Conservation (phyloP, 129 eudicot genomes). For the Kitagawia praeruptora region DNA sequence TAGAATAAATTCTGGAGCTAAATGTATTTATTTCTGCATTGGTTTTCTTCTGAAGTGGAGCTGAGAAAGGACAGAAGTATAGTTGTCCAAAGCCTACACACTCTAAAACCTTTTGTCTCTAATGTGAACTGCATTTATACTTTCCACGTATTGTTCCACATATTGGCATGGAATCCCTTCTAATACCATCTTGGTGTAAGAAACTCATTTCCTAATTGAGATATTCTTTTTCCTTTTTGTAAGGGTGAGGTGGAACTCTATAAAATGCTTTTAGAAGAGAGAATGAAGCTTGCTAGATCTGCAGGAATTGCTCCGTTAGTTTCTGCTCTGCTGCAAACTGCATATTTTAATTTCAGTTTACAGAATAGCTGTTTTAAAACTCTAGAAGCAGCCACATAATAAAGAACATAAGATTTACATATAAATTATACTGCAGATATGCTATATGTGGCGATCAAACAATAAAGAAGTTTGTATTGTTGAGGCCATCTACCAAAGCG, state of each 20-base stretch:
- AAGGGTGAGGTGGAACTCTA: slow-evolving; percentile 72
- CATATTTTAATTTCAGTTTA: not conserved
- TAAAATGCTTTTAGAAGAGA: slow-evolving; percentile 66
- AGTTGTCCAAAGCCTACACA: not conserved
- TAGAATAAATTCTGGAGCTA: not conserved
- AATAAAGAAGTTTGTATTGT: slow-evolving; percentile 54
- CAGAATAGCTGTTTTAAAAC: not conserved
- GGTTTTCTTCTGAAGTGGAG: not conserved
- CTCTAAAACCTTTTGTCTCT: not conserved
- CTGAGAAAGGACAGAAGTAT: not conserved
- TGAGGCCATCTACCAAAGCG: slow-evolving; percentile 78
- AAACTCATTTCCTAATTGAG: not conserved
- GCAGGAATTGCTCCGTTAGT: slow-evolving; percentile 96
- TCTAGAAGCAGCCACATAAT: not conserved
- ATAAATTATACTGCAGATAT: slow-evolving; percentile 44
- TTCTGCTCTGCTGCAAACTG: not conserved
- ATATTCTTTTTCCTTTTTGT: slow-evolving; percentile 9
- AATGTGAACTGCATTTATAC: not conserved
- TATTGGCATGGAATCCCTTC: not conserved
- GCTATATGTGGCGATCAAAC: slow-evolving; percentile 89
- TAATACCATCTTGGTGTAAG: slow-evolving; percentile 7
- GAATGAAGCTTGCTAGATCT: slow-evolving; percentile 78
- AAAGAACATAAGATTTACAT: not conserved
- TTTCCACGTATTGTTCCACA: not conserved
- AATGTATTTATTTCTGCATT: not conserved